Evolutionary conservation across 495 filamentous ascomycete species (phyloP).

Genomic region (Penicillium herquei): DNA sequence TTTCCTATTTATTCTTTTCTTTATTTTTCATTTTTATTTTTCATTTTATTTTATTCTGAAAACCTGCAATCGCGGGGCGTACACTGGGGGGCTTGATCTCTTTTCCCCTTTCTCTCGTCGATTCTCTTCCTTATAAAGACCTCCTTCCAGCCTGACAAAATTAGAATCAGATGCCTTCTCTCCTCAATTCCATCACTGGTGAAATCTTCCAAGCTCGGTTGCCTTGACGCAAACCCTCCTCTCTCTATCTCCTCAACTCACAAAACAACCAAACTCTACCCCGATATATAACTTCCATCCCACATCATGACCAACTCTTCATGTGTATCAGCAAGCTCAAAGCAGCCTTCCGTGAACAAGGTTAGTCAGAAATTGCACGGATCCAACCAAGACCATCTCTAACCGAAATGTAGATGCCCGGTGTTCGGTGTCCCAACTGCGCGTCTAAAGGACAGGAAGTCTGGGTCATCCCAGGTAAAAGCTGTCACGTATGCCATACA

Average conservation of each 20-base stretch:
- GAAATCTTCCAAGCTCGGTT: neutral
- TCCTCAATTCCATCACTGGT: neutral
- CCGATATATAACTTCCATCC: neutral
- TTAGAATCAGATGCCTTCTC: neutral
- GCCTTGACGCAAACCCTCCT: neutral
- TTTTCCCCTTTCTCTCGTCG: neutral
- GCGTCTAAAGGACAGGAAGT: constrained; percentile 36
- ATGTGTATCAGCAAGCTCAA: neutral
- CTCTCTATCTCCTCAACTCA: neutral
- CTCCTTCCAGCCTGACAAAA: neutral
- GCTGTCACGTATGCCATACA: constrained; percentile 46
- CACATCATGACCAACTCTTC: neutral
- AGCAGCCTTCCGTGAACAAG: constrained; percentile 7
- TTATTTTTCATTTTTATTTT: neutral
- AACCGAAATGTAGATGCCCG: constrained; percentile 40
- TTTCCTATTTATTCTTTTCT: neutral
- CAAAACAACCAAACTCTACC: neutral
- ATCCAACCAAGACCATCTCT: neutral
- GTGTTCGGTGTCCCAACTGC: constrained; percentile 49
- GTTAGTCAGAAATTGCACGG: constrained; percentile 12
- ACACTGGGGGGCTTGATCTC: neutral
- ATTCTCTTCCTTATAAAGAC: neutral
- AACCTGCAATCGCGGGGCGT: neutral
- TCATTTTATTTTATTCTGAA: too few relatives aligned
- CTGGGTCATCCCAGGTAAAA: constrained; percentile 52